A percentile compares a stretch with the other conserved stretches of the same genome.
Evolutionary conservation across 306 rosid genomes (phyloP).

Genomic region (Acacia confusa): DNA sequence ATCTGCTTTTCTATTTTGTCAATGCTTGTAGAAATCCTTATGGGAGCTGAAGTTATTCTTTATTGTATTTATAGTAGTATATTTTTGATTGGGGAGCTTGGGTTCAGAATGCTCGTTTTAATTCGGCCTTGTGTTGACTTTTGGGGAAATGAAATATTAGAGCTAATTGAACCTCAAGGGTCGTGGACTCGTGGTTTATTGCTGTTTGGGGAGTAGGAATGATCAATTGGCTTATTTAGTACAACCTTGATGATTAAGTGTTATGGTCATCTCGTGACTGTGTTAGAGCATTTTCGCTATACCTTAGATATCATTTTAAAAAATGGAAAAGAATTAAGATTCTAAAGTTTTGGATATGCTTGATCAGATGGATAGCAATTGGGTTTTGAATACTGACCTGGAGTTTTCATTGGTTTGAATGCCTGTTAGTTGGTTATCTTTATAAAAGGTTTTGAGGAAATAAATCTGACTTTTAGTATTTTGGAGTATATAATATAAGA

Average conservation of each 20-base stretch:
- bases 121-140: conserved; percentile 33
- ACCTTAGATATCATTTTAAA: neutral
- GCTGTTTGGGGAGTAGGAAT: conserved; percentile 26
- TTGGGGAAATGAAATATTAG: neutral
- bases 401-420: conserved; percentile 14
- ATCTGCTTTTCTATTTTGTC: neutral
- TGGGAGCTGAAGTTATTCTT: neutral
- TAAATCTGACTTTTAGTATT: conserved; percentile 3
- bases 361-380: conserved; percentile 4
- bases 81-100: conserved; percentile 7
- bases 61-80: neutral
- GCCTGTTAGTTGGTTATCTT: neutral
- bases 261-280: neutral
- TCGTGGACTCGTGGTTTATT: conserved; percentile 19
- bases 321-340: neutral
- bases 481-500: neutral
- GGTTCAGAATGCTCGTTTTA: conserved; percentile 4
- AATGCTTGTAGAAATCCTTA: neutral
- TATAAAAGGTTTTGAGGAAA: neutral
- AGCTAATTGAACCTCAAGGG: conserved; percentile 5
- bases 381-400: conserved; percentile 13
- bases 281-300: neutral
- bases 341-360: neutral
- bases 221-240: conserved; percentile 28
- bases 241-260: neutral